Percentiles rank a stretch among this genome's conserved stretches.
These are phyloP conservation scores for Nidula niveotomentosa DNA, from an alignment of 1,284 basidiomycete species.

Conservation along the genomic window DNA sequence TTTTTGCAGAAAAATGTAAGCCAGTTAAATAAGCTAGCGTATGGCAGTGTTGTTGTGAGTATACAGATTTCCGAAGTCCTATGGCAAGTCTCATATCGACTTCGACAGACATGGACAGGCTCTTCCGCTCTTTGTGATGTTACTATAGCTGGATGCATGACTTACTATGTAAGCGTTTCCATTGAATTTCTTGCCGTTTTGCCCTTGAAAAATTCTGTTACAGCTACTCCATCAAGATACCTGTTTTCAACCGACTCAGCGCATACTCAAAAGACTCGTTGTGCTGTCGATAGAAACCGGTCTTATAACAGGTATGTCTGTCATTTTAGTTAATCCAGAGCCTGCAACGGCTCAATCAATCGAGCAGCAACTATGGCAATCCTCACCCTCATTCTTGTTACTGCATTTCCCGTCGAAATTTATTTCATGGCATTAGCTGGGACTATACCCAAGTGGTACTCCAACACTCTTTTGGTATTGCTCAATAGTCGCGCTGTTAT, in stretches of 20 bases:
- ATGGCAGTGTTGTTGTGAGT: not conserved
- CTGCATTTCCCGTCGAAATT: not conserved
- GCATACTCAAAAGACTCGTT: constrained; percentile 1
- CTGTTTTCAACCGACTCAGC: constrained; percentile 1
- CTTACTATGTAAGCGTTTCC: not conserved
- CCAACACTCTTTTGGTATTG: not conserved
- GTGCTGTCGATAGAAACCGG: constrained; percentile 2
- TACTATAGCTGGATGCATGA: constrained; percentile 1
- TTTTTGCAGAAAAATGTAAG: not conserved
- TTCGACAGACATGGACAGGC: not conserved
- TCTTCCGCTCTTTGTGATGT: constrained; percentile 1
- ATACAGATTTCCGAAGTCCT: not conserved
- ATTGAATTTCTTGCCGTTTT: not conserved
- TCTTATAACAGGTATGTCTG: constrained; percentile 1
- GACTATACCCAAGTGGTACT: constrained; percentile 5
- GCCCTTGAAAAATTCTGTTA: not conserved
- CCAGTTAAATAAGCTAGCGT: not conserved
- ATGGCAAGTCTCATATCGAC: not conserved
- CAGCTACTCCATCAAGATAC: not conserved
- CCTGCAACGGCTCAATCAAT: not conserved
- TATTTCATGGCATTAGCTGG: not conserved
- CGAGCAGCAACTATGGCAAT: constrained; percentile 1
- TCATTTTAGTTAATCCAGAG: not conserved
- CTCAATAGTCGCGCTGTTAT: not conserved
- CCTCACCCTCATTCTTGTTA: not conserved